phyloP scores from a whole-genome alignment of 2,329 filamentous ascomycete genomes.

The Tothia fuscella region DNA sequence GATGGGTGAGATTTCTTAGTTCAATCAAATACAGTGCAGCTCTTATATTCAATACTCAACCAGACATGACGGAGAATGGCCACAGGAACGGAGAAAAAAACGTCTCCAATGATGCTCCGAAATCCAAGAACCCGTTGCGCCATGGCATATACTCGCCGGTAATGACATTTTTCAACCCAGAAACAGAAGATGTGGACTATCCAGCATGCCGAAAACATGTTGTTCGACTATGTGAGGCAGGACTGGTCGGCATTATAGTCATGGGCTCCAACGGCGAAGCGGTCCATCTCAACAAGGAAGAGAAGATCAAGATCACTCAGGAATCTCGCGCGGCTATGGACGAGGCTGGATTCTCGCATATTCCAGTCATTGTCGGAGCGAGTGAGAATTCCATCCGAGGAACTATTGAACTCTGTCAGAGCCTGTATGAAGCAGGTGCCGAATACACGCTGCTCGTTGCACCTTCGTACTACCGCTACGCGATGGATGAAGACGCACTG shows the following conservation, averaged over 20 bases:
- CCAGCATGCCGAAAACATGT: constrained; percentile 69
- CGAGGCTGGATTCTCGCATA: constrained; percentile 60
- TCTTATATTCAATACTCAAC: too few species aligned
- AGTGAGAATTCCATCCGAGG: constrained; percentile 71
- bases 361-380: constrained; percentile 74
- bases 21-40: too few species aligned
- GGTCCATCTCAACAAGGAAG: constrained; percentile 66
- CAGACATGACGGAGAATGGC: too few species aligned
- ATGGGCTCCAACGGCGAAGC: constrained; percentile 91
- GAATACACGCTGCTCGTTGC: constrained; percentile 72
- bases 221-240: constrained; percentile 62
- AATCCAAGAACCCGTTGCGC: constrained; percentile 48
- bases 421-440: constrained; percentile 56
- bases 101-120: constrained; percentile 11
- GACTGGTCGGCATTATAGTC: constrained; percentile 69
- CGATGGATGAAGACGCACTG: constrained; percentile 62
- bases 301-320: constrained; percentile 62
- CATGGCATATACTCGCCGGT: constrained; percentile 80
- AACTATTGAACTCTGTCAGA: constrained; percentile 62
- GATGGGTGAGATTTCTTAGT: too few species aligned
- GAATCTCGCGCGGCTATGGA: constrained; percentile 74
- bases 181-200: constrained; percentile 76
- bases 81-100: constrained; percentile 14
- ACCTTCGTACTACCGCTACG: constrained; percentile 70
- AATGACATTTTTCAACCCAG: constrained; percentile 79